A percentile compares a stretch with the other conserved stretches of the same genome.
These are phyloP conservation scores for Mrakia blollopis DNA, from an alignment of 768 basidiomycete species.

Conservation along the genomic window DNA sequence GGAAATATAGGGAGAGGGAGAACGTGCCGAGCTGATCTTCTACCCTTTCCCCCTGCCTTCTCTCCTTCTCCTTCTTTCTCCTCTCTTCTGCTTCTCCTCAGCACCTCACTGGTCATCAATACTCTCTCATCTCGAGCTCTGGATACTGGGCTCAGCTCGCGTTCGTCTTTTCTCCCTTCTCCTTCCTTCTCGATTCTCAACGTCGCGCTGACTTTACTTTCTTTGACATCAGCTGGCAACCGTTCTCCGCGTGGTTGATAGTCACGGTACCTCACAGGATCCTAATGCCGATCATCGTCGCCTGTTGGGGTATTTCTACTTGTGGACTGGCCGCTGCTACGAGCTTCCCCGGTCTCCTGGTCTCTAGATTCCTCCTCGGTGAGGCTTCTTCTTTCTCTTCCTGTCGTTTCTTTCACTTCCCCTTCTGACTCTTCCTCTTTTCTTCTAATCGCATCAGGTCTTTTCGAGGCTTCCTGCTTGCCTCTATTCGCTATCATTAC, in stretches of 20 bases:
- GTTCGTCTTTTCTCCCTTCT: background rate
- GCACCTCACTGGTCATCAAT: slow-evolving; percentile 27
- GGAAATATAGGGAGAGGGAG: too few species aligned
- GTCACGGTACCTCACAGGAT: slow-evolving; percentile 34
- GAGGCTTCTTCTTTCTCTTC: too few species aligned
- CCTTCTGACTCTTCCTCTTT: too few species aligned
- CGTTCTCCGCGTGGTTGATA: slow-evolving; percentile 38
- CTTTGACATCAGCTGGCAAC: slow-evolving; percentile 26
- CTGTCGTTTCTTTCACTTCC: too few species aligned
- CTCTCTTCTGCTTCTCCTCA: too few species aligned
- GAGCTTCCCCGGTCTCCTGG: slow-evolving; percentile 37
- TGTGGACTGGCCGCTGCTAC: slow-evolving; percentile 37
- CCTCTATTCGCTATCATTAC: slow-evolving; percentile 46
- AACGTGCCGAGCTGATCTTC: too few species aligned
- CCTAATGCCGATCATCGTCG: slow-evolving; percentile 34
- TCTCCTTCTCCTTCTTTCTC: too few species aligned
- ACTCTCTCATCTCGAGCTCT: slow-evolving; percentile 32
- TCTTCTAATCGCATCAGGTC: background rate
- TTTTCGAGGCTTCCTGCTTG: slow-evolving; percentile 43
- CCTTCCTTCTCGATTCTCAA: background rate
- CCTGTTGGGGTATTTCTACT: slow-evolving; percentile 36
- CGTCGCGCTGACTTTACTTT: background rate
- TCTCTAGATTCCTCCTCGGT: slow-evolving; percentile 45
- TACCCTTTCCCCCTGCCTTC: too few species aligned
- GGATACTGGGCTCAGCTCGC: slow-evolving; percentile 37